phyloP scores from a whole-genome alignment of 2,329 filamentous ascomycete species.

The Calycina herbarum region DNA sequence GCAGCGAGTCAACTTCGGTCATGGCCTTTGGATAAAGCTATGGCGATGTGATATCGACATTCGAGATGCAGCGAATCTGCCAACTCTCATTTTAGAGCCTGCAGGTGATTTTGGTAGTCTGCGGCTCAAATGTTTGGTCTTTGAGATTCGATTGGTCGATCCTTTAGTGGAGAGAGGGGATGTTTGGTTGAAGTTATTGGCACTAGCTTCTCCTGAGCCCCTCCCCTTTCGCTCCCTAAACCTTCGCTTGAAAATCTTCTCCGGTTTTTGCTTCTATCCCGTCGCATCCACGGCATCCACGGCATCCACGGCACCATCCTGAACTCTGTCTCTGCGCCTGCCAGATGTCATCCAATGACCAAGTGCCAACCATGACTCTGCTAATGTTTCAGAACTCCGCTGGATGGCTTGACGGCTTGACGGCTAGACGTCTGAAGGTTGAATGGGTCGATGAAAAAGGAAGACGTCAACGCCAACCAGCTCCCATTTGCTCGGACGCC shows the following conservation, averaged over 20 bases:
- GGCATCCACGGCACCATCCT: not conserved
- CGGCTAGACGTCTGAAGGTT: not conserved
- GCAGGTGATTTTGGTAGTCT: not conserved
- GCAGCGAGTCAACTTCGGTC: conserved; percentile 1
- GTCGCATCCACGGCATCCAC: not conserved
- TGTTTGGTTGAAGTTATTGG: conserved; percentile 4
- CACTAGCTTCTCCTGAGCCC: not conserved
- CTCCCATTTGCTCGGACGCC: no score
- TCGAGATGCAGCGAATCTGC: conserved; percentile 4
- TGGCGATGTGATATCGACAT: conserved; percentile 4
- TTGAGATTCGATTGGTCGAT: conserved; percentile 2
- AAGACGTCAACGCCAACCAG: no score
- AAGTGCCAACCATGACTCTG: conserved; percentile 1
- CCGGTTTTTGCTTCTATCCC: not conserved
- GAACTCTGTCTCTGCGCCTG: not conserved
- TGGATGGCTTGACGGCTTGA: not conserved
- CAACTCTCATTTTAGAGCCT: not conserved
- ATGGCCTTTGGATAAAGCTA: conserved; percentile 1
- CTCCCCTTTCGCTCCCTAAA: not conserved
- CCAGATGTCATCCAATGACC: conserved; percentile 2
- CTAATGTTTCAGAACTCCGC: not conserved
- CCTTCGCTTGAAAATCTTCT: conserved; percentile 2
- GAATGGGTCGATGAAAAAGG: not conserved
- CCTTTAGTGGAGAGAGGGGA: not conserved
- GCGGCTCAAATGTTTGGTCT: not conserved